Evolutionary conservation across 805 yeast genomes (phyloP), one percentile per base, ranked within the genome.

Genomic region (Lipomyces yamanashiensis): DNA sequence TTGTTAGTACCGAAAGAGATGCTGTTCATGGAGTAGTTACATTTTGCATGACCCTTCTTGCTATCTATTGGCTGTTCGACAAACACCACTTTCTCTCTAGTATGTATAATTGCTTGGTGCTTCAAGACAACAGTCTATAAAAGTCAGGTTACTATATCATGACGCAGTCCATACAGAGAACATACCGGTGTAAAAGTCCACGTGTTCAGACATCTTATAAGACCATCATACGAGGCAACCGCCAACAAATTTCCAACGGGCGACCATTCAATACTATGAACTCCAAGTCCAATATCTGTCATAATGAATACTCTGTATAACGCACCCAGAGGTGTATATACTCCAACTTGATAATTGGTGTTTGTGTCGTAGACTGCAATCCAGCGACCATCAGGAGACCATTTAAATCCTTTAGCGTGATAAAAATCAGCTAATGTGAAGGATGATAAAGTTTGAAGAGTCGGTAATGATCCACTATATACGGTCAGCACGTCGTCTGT

Each of bases 351-450:
- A 37, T 56, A 64, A 34, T 56, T 60, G 5, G 64, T 54, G 36
- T 17, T 28, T 10, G 49, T 50, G 49, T 66, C 69, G 23, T 59
- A 63, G 6, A 39, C 68, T 28, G 69, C 69, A n/a, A 66, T 54
- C 68, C 67, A 66, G 9, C 56, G 52, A 15, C 69, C 69, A 37
- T 66, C 67, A 4, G 68, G 64, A 21, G 69, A 66, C 69, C 69
- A 66, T 28, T 58, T 57, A 21, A 56, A 56, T 1, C 62, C 67
- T 36, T 54, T 44, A 37, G 61, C 64, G 28, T 64, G 58, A 28
- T 54, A 40, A 37, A 64, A 62, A 28, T 54, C 62, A 1, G 58
- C 13, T 33, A 58, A 28, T 1, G 58, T n/a, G 21, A 64, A 48
- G 3, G 63, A 54, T 5, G 56, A 23, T 9, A 63, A 49, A 12